These are phyloP conservation scores for Venturia asperata DNA, from an alignment of 2,329 filamentous ascomycete species.

Conservation along the genomic window DNA sequence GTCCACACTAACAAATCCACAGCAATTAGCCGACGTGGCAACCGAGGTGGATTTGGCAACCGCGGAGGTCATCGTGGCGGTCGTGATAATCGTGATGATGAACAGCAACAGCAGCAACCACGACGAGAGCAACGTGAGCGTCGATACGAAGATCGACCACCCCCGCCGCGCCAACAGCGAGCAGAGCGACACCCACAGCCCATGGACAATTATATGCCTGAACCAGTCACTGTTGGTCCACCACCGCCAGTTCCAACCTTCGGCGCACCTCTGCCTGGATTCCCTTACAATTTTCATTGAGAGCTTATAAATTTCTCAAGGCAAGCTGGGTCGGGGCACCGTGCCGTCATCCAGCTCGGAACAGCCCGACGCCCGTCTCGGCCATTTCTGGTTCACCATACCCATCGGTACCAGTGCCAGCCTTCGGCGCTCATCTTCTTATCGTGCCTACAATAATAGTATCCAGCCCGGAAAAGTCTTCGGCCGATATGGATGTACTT, in stretches of 20 bases:
- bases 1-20: slow-evolving; percentile 26
- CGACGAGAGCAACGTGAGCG: slow-evolving; percentile 7
- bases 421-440: background rate
- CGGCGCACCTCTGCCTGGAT: slow-evolving; percentile 29
- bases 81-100: slow-evolving; percentile 15
- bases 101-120: slow-evolving; percentile 9
- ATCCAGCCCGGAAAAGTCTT: background rate
- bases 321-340: background rate
- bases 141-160: slow-evolving; percentile 9
- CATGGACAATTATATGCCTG: slow-evolving; percentile 24
- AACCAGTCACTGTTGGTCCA: slow-evolving; percentile 32
- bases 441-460: background rate
- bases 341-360: background rate
- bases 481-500: background rate
- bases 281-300: slow-evolving; percentile 17
- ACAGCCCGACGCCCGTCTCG: background rate
- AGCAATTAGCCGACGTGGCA: slow-evolving; percentile 20
- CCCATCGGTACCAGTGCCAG: background rate
- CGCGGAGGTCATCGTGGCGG: slow-evolving; percentile 9
- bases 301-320: background rate
- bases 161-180: slow-evolving; percentile 29
- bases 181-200: slow-evolving; percentile 29
- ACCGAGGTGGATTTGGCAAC: slow-evolving; percentile 2
- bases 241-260: slow-evolving; percentile 36
- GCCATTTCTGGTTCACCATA: background rate